A percentile compares a stretch with the other conserved stretches of the same genome.
These are phyloP conservation scores for Gossypium stocksii DNA, from an alignment of 345 rosid genomes.

Conservation along the genomic window DNA sequence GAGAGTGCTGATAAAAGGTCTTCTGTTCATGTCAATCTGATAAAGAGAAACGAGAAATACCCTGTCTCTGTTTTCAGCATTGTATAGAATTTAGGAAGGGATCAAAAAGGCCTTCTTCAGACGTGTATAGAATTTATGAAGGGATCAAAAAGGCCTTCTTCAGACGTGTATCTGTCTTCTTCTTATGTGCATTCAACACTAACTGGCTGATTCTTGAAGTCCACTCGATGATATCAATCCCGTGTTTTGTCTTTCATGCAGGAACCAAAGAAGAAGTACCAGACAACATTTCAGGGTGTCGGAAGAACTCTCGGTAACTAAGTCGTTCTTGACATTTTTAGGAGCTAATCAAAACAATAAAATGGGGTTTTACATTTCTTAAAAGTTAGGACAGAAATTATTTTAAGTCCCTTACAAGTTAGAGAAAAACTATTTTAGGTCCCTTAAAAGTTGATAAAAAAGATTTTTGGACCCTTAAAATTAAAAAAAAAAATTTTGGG, in stretches of 20 bases:
- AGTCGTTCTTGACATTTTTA: too few species aligned
- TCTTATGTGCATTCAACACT: not conserved
- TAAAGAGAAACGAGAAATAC: constrained; percentile 49
- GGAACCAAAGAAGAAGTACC: constrained; percentile 70
- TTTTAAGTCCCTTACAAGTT: too few species aligned
- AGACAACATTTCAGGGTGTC: not conserved
- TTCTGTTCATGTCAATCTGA: constrained; percentile 76
- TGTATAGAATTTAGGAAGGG: not conserved
- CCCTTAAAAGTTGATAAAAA: too few species aligned
- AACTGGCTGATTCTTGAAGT: not conserved
- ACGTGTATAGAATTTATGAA: not conserved
- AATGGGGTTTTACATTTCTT: too few species aligned
- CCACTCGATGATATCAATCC: not conserved
- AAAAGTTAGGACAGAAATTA: too few species aligned
- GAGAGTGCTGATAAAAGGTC: constrained; percentile 83
- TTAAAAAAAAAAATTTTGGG: too few species aligned
- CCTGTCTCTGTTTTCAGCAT: constrained; percentile 12
- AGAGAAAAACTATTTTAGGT: too few species aligned
- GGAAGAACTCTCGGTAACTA: not conserved
- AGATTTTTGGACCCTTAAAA: too few species aligned
- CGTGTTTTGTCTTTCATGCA: constrained; percentile 22
- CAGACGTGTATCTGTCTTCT: not conserved
- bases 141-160: not conserved
- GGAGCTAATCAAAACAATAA: too few species aligned
- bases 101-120: not conserved